Evolutionary conservation across 306 rosid genomes (phyloP), one percentile per base, ranked within the genome.

Genomic region (Elaeagnus macrophylla): DNA sequence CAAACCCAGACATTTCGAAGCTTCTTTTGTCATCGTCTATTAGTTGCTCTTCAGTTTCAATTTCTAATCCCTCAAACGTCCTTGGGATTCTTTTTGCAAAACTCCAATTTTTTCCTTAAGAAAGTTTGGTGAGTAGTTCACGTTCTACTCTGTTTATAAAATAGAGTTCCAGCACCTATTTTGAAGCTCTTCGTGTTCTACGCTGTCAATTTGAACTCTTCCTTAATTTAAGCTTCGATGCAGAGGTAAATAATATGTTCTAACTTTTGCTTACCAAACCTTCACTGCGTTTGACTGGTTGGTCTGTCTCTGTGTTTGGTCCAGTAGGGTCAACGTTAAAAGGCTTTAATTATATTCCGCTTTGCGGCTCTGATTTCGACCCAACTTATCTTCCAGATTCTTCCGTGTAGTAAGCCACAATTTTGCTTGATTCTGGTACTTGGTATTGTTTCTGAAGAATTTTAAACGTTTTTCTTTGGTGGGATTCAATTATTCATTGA

Each of bases 401-500:
- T 20, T 49, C 8, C 15, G 41, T 18, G 8, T 49, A 12, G 45
- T 7, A 7, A 18, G 48, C 10, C 6, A 2, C 25, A 7, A 57
- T 41, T 37, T 56, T 56, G 14, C 38, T 43, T 46, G 58, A 32
- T 67, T 65, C 51, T 12, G 64, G 62, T 60, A 43, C 59, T 25
- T 39, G 41, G 50, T 67, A 39, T 39, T 56, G 46, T 14, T 61
- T 53, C 47, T 60, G 18, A 39, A 12, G 41, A n/a, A 52, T 57
- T 63, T 46, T 64, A 17, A 60, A 59, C 53, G 65, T 8, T 14
- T 56, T 59, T 14, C 56, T 59, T 17, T 48, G 25, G 43, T 39
- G 60, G 51, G 61, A 18, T 61, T 77, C 53, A 38, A 15, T 41
- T 56, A 56, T 61, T 64, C 49, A 64, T 56, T 68, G 54, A 47